Percentiles rank a stretch among this genome's conserved stretches.
Conservation (phyloP, 352 stramenopile species). For the Elongisporangium undulatum region DNA sequence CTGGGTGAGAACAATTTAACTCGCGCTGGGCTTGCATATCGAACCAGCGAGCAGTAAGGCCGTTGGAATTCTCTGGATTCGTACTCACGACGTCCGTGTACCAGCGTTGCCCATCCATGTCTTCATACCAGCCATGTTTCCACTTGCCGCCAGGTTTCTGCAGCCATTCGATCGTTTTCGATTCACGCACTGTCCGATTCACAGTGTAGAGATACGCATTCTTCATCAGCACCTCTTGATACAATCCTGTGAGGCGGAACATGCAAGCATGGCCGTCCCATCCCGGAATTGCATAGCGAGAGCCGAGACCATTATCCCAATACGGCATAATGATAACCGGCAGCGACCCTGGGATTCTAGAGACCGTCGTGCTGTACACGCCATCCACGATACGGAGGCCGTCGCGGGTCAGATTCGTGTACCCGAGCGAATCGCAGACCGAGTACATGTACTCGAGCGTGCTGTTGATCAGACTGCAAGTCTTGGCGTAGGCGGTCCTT, state of each 20-base stretch:
- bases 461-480: conserved; percentile 5
- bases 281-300: conserved; percentile 6
- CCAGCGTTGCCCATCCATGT: neutral
- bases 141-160: conserved; percentile 1
- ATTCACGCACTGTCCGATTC: conserved; percentile 16
- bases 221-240: neutral
- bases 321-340: too few species aligned
- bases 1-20: conserved; percentile 5
- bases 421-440: conserved; percentile 7
- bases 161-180: conserved; percentile 36
- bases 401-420: conserved; percentile 7
- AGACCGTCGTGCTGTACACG: conserved; percentile 3
- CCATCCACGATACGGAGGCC: conserved; percentile 7
- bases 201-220: conserved; percentile 1
- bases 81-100: conserved; percentile 9
- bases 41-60: conserved; percentile 12
- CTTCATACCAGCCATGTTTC: conserved; percentile 10
- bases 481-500: conserved; percentile 1
- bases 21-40: too few species aligned
- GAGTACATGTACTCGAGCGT: conserved; percentile 10
- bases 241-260: conserved; percentile 6
- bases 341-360: conserved; percentile 2
- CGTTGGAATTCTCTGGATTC: conserved; percentile 7
- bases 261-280: conserved; percentile 8
- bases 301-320: conserved; percentile 12